Conservation (phyloP, 2,329 filamentous ascomycete species). For the Keithomyces neogunnii region DNA sequence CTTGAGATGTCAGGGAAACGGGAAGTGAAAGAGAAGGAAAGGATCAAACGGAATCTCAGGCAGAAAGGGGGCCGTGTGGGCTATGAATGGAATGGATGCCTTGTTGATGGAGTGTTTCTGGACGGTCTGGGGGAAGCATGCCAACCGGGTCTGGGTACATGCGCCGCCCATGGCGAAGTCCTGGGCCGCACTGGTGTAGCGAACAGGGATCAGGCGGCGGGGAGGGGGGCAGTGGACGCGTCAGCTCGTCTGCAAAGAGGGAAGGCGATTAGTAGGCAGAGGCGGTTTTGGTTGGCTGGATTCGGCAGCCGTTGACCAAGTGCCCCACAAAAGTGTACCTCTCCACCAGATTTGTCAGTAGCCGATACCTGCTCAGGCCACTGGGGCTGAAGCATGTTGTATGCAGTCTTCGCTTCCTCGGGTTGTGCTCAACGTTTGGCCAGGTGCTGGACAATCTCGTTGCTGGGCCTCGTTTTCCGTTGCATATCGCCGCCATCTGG, state of each 20-base stretch:
- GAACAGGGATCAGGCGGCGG: conserved; percentile 11
- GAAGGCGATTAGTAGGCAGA: conserved; percentile 1
- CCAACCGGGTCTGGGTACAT: conserved; percentile 8
- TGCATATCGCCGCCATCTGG: not conserved
- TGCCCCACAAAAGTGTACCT: not conserved
- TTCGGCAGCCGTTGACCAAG: not conserved
- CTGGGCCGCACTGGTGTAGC: conserved; percentile 5
- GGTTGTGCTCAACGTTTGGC: not conserved
- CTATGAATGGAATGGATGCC: conserved; percentile 26
- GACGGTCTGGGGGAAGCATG: not conserved
- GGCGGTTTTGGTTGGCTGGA: conserved; percentile 1
- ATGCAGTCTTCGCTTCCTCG: not conserved
- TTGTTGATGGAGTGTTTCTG: conserved; percentile 11
- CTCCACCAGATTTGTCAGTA: not conserved
- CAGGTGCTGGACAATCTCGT: not conserved
- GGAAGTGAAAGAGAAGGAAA: conserved; percentile 8
- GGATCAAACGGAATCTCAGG: conserved; percentile 14
- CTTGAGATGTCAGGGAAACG: not conserved
- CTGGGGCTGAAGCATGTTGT: conserved; percentile 2
- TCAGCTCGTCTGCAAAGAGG: conserved; percentile 14
- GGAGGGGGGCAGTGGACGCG: conserved; percentile 17
- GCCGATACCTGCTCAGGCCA: not conserved
- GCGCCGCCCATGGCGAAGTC: conserved; percentile 4
- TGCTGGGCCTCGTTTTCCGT: not conserved
- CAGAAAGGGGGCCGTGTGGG: conserved; percentile 20